Percentiles rank a stretch among this genome's conserved stretches.
Conservation (phyloP, 768 basidiomycete genomes). For the Lactifluus piperatus region DNA sequence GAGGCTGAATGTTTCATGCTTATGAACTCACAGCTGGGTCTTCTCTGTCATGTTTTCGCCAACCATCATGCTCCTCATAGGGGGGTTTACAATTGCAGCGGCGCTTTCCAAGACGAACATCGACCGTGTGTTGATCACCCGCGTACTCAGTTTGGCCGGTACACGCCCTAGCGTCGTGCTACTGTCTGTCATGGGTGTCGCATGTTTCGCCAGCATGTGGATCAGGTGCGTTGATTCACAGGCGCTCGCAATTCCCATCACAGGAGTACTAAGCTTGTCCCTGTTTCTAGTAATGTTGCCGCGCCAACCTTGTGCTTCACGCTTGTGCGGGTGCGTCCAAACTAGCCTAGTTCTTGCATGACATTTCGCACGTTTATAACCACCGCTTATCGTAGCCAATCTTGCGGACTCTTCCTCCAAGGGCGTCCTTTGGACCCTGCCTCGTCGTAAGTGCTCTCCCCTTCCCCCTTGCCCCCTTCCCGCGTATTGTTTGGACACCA, state of each 20-base stretch:
- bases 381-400: conserved; percentile 58
- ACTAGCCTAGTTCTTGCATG: neutral
- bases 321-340: conserved; percentile 68
- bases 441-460: conserved; percentile 62
- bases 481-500: neutral
- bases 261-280: neutral
- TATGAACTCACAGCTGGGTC: conserved; percentile 49
- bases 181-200: conserved; percentile 90
- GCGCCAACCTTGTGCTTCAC: conserved; percentile 97
- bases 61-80: conserved; percentile 96
- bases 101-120: conserved; percentile 94
- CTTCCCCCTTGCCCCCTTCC: neutral
- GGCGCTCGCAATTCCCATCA: neutral
- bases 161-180: conserved; percentile 79
- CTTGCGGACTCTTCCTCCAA: conserved; percentile 79
- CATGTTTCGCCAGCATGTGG: conserved; percentile 99
- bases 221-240: conserved; percentile 51
- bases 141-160: conserved; percentile 85
- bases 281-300: conserved; percentile 74
- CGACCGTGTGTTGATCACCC: conserved; percentile 84
- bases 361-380: conserved; percentile 11
- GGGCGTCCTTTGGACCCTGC: conserved; percentile 80
- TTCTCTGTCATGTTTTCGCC: conserved; percentile 96
- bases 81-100: conserved; percentile 96
- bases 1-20: conserved; percentile 1